Percentiles rank a stretch among this genome's conserved stretches.
These are phyloP conservation scores for Pilaira anomala DNA, from an alignment of 192 early-diverging fungal genomes.

Conservation along the genomic window DNA sequence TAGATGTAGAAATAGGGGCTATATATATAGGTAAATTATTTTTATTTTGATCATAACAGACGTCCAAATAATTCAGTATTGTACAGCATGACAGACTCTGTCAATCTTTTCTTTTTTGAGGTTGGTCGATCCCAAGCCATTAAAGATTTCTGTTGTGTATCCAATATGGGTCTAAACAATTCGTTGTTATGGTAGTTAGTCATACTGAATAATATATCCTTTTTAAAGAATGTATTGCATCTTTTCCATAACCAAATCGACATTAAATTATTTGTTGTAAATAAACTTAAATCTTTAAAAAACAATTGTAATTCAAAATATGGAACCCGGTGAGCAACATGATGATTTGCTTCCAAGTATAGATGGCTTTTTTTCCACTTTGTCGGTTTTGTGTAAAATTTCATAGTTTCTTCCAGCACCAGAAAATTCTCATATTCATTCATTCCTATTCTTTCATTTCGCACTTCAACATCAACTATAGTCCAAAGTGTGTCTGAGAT, in stretches of 20 bases:
- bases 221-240: slow-evolving; percentile 5
- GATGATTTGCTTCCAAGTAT: not conserved
- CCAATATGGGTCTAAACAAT: slow-evolving; percentile 6
- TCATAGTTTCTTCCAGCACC: slow-evolving; percentile 3
- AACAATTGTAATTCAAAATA: slow-evolving; percentile 8
- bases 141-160: not conserved
- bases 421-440: slow-evolving; percentile 1
- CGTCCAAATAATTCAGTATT: slow-evolving; percentile 8
- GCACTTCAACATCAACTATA: slow-evolving; percentile 2
- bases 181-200: not conserved
- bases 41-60: not conserved
- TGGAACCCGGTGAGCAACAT: not conserved
- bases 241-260: slow-evolving; percentile 11
- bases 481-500: slow-evolving; percentile 4
- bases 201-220: not conserved
- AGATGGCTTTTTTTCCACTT: not conserved
- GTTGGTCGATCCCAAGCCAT: slow-evolving; percentile 1
- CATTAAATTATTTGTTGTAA: slow-evolving; percentile 6
- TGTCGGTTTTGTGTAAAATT: not conserved
- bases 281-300: not conserved
- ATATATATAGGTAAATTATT: not conserved
- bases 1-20: not conserved
- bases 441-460: not conserved
- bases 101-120: not conserved
- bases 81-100: not conserved